phyloP scores from a whole-genome alignment of 2,329 filamentous ascomycete species.

The Colletotrichum sp. region DNA sequence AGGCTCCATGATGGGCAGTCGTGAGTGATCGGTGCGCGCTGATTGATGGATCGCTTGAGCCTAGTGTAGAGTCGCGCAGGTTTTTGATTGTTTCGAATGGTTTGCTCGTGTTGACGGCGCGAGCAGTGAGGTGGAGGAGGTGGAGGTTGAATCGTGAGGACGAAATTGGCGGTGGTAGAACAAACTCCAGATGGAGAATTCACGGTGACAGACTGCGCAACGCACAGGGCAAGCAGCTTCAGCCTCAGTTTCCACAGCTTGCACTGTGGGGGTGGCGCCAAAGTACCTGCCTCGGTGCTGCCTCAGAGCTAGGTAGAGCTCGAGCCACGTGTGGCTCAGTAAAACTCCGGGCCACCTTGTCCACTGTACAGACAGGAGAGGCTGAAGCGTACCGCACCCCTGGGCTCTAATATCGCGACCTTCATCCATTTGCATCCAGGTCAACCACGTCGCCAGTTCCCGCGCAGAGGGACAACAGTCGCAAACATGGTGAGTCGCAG shows the following conservation, averaged over 20 bases:
- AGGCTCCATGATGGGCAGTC: conserved; percentile 67
- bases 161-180: neutral
- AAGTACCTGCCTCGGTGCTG: neutral
- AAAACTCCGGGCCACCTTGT: conserved; percentile 18
- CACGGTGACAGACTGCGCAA: conserved; percentile 2
- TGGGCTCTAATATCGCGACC: conserved; percentile 1
- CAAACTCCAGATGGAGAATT: neutral
- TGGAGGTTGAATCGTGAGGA: neutral
- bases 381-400: neutral
- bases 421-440: neutral
- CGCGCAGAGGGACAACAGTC: conserved; percentile 2
- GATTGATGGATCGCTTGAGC: too few relatives aligned
- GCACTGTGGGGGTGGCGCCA: conserved; percentile 3
- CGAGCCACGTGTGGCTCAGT: conserved; percentile 5
- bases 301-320: neutral
- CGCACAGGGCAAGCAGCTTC: neutral
- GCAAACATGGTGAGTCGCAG: conserved; percentile 28
- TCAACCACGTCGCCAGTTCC: neutral
- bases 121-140: neutral
- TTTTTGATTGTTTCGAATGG: neutral
- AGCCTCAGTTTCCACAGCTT: neutral
- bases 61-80: neutral
- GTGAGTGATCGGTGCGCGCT: neutral
- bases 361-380: conserved; percentile 3
- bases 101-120: neutral